Base-by-base conservation (phyloP, 2,329 filamentous ascomycete species). In the Aureobasidium pullulans region DNA sequence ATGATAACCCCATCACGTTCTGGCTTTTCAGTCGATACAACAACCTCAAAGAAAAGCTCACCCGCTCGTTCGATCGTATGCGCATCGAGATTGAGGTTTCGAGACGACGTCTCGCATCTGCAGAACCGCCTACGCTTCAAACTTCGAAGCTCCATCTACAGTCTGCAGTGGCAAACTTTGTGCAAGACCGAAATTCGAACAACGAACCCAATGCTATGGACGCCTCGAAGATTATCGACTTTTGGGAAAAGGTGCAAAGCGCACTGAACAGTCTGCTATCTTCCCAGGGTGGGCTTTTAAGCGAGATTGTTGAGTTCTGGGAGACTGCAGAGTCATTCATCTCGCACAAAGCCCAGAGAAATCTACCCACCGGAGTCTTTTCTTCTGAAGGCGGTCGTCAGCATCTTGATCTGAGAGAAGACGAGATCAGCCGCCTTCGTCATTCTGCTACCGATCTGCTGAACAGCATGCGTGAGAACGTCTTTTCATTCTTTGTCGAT, bases 1-100 rank as follows among this genome's bases (percentile, higher is more conserved):
- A 96, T 9, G 91, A 97, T 61, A 99, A 96, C 67, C 94, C 94
- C 1, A 96, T 99, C 63, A 96, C 90, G 89, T 82, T 95, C 10
- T 99, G 94, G 92, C 83, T 99, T 29, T 78, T 93, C 59, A 96
- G 90, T 68, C 86, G 90, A 47, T 95, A 92, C 69, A 90, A 96
- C 64, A 86, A 92, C 68, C 79, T 99, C 59, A 96, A 94, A 73
- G 85, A 85, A 64, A 95, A 89, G 70, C 93, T 97, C 57, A 83
- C 84, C 43, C 79, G 82, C 0, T 88, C 86, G 13, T 90, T 90
- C 56, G 91, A 97, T 64, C 85, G 91, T n/a, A 87, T 88, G 56
- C 89, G 88, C 70, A 84, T 96, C 16, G 93, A 99, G 72, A 91
- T 97, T 64, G 94, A 99, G 72, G 88, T 97, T 28, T 77, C 96